Percentiles rank a stretch among this genome's conserved stretches.
Evolutionary conservation across 305 asterid species (phyloP).

Genomic region (Fraxinus xanthoxyloides): DNA sequence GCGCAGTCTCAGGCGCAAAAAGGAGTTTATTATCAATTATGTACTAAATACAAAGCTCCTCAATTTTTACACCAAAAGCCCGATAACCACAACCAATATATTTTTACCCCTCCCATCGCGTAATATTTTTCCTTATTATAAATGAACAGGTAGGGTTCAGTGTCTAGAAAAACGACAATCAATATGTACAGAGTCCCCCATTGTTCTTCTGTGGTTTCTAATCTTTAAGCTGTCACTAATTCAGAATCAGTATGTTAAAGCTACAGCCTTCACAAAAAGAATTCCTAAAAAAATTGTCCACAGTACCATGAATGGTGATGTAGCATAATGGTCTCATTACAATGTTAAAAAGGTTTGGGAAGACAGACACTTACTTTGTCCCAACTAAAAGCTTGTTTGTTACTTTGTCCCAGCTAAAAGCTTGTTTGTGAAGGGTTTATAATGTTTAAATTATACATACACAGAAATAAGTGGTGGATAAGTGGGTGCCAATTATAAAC

Average conservation of each 20-base stretch:
- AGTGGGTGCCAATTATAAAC: neutral
- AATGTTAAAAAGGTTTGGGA: neutral
- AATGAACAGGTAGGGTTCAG: neutral
- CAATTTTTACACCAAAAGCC: constrained; percentile 3
- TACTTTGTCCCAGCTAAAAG: constrained; percentile 9
- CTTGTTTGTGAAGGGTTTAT: neutral
- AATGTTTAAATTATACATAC: neutral
- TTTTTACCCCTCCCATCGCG: neutral
- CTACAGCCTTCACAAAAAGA: neutral
- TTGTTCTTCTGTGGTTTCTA: neutral
- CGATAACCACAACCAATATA: neutral
- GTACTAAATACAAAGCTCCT: neutral
- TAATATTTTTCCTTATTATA: neutral
- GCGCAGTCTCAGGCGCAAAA: neutral
- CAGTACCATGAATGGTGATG: constrained; percentile 1
- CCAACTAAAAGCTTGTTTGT: neutral
- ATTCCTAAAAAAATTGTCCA: neutral
- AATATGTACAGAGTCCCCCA: constrained; percentile 12
- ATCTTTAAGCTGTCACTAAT: constrained; percentile 10
- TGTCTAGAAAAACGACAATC: neutral
- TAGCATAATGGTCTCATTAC: constrained; percentile 9
- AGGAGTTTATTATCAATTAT: constrained; percentile 9
- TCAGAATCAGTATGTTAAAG: constrained; percentile 5
- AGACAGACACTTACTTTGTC: constrained; percentile 12
- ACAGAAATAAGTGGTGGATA: neutral